Evolutionary conservation across 2,329 filamentous ascomycete species (phyloP).

Genomic region (Bimuria novae-zelandiae): DNA sequence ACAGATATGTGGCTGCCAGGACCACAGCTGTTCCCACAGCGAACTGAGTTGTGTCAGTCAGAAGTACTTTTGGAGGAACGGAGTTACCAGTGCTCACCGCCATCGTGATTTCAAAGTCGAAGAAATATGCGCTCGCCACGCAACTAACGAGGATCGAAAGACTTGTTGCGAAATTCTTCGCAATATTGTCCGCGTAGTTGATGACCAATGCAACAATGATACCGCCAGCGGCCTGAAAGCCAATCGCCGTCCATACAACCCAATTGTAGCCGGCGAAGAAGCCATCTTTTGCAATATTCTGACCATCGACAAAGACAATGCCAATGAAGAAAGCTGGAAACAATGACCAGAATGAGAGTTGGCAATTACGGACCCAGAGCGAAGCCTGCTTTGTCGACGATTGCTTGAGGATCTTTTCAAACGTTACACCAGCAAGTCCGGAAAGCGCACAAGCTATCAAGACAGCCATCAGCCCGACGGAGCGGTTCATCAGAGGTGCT

Average conservation of each 20-base stretch:
- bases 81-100: slow-evolving; percentile 31
- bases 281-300: slow-evolving; percentile 78
- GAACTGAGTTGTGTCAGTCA: slow-evolving; percentile 65
- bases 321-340: slow-evolving; percentile 88
- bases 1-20: slow-evolving; percentile 81
- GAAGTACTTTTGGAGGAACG: slow-evolving; percentile 12
- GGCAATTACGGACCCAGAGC: slow-evolving; percentile 93
- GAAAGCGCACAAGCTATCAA: slow-evolving; percentile 78
- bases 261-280: slow-evolving; percentile 96
- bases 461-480: slow-evolving; percentile 78
- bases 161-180: slow-evolving; percentile 91
- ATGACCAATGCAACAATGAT: slow-evolving; percentile 82
- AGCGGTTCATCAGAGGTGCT: slow-evolving; percentile 70
- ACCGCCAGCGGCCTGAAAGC: slow-evolving; percentile 81
- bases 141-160: slow-evolving; percentile 90
- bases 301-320: slow-evolving; percentile 84
- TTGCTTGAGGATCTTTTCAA: slow-evolving; percentile 90
- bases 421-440: slow-evolving; percentile 82
- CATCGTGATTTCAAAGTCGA: slow-evolving; percentile 73
- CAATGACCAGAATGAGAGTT: slow-evolving; percentile 91
- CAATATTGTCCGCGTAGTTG: slow-evolving; percentile 84
- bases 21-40: slow-evolving; percentile 79
- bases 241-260: slow-evolving; percentile 84
- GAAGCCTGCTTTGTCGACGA: slow-evolving; percentile 73
- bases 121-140: slow-evolving; percentile 81